Base-by-base conservation (phyloP, 371 early-diverging fungal species). In the Rhizopus microsporus region DNA sequence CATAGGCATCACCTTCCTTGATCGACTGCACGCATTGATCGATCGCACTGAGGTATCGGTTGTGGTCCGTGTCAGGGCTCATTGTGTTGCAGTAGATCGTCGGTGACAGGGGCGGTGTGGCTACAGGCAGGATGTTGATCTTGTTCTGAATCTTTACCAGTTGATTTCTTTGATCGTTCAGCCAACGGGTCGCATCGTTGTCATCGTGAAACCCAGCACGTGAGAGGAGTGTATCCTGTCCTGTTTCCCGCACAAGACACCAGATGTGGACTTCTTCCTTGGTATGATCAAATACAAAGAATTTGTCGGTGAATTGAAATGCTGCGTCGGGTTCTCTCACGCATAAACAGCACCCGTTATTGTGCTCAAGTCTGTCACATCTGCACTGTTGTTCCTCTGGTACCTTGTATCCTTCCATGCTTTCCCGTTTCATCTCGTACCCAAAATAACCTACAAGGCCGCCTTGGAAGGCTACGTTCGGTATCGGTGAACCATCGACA, bases 391-490 rank as follows among this genome's bases (percentile, higher is more conserved):
- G 83, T 45, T 80, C 72, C 0, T 33, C 17, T 0, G 85, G 84
- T 1, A 66, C 65, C 0, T 38, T 40, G 50, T 84, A 86, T 0
- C 86, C 83, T 6, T 79, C 74, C 70, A 92, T 48, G 50, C 85
- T 80, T 68, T 95, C 94, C 13, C 83, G 67, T 63, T 91, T 92
- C 95, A 97, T 93, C 59, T 95, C 98, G 63, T 96, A 97, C 0
- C 93, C 94, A 71, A 96, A 85, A 65, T 93, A 93, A 0, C 98
- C 98, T 0, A 93, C 75, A 63, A 95, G 70, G 0, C 98, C 98
- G 49, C 94, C 87, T 16, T 81, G 70, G 50, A 94, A 94, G 43
- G 77, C 74, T 44, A 7, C 23, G 40, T 8, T 54, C 40, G n/a
- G 55, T 13, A 34, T 39, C 54, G 50, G 32, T 29, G 32, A 15